Evolutionary conservation across 345 rosid genomes (phyloP).

Genomic region (Ceriops decandra): DNA sequence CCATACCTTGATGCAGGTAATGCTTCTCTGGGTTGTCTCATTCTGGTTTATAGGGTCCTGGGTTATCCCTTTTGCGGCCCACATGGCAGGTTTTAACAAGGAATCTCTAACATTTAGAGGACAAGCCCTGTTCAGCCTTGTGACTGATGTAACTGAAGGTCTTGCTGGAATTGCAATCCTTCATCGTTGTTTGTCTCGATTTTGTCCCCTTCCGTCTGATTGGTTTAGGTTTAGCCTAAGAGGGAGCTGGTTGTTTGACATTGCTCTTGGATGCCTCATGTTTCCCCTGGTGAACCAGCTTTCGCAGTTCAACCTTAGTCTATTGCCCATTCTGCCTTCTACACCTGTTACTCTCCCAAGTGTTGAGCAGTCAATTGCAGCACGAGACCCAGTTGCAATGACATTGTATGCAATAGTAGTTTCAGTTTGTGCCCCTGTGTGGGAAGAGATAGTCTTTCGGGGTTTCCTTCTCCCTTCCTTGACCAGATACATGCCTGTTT

Average conservation of each 20-base stretch:
- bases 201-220: conserved; percentile 74
- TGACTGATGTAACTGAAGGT: conserved; percentile 96
- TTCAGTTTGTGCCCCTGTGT: conserved; percentile 88
- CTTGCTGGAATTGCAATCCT: conserved; percentile 90
- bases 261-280: conserved; percentile 89
- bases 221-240: conserved; percentile 81
- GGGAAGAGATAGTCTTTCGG: conserved; percentile 98
- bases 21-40: conserved; percentile 90
- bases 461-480: conserved; percentile 96
- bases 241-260: conserved; percentile 83
- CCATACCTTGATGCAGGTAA: conserved; percentile 51
- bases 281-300: conserved; percentile 90
- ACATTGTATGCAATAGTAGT: conserved; percentile 82
- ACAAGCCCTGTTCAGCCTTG: conserved; percentile 95
- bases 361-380: conserved; percentile 93
- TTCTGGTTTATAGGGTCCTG: conserved; percentile 98
- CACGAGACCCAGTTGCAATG: conserved; percentile 96
- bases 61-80: conserved; percentile 87
- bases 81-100: conserved; percentile 80
- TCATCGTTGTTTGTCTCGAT: conserved; percentile 74
- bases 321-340: conserved; percentile 75
- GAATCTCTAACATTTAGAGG: conserved; percentile 89
- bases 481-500: conserved; percentile 94
- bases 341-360: conserved; percentile 76
- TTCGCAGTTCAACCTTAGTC: conserved; percentile 84